Base-by-base conservation (phyloP, 2,329 filamentous ascomycete genomes). In the Acarospora socialis region DNA sequence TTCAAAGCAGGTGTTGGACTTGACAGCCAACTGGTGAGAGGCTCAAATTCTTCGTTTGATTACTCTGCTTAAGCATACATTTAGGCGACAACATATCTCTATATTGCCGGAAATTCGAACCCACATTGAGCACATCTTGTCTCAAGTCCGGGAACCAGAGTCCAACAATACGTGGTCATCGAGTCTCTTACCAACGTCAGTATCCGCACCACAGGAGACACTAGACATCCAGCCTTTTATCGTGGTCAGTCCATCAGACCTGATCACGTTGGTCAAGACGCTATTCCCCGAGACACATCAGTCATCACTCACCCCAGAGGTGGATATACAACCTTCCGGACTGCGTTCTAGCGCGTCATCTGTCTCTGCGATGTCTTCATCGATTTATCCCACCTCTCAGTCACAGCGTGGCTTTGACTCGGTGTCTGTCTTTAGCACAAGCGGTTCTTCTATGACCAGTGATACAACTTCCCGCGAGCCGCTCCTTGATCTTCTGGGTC, bases 1-100 rank as follows among this genome's bases (percentile, higher is more conserved):
- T 30, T 79, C 86, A 49, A 77, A 80, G 46, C 69, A 81, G 41
- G 81, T 87, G 8, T 73, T 81, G 37, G 81, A 86, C 46, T 75
- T 83, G 56, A 66, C 72, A 36, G 71, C 71, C 52, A 66, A 65
- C 44, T 77, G 76, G 73, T 83, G 66, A 46, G 71, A 60, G 12
- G 34, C 35, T 34, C 41, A 48, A 26, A 43, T 43, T 44, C 40
- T 36, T 35, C 32, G 28, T 7, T 2, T 23, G 33, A n/a, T n/a
- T n/a, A n/a, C 14, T 32, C 34, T 29, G 29, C 36, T 34, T 36
- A 34, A 32, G 38, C 50, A 55, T 35, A 54, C 40, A 30, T 35
- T 9, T 36, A 65, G 62, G 60, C 62, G 64, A 46, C 70, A 77
- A 46, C 69, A 72, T 7, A 66, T 70, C 9, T 70, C 73, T 3